These are phyloP conservation scores for Chenopodium suecicum DNA, from an alignment of 148 eudicot species.

Conservation along the genomic window DNA sequence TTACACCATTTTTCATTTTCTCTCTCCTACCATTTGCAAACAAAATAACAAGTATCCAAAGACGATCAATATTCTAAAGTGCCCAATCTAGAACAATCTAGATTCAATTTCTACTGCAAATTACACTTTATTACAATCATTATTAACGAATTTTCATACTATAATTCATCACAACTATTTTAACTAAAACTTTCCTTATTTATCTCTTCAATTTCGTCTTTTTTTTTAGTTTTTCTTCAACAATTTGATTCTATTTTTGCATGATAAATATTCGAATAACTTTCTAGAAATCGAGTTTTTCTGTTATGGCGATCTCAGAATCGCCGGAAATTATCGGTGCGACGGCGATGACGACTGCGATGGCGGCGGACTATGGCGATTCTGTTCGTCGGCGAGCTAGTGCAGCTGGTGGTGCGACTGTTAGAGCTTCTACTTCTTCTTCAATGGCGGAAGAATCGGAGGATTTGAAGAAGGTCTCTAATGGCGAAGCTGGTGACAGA, in stretches of 20 bases:
- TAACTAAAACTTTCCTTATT: not conserved
- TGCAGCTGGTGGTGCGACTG: conserved; percentile 1
- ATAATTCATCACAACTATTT: not conserved
- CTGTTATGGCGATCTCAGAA: conserved; percentile 45
- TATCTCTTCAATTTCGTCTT: not conserved
- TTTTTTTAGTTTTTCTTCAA: not conserved
- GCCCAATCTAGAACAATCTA: not conserved
- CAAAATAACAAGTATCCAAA: not conserved
- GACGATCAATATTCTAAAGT: not conserved
- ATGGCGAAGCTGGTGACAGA: conserved; percentile 18
- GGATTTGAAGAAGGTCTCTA: conserved; percentile 25
- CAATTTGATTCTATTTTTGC: not conserved
- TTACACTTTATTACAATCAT: not conserved
- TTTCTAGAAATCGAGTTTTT: not conserved
- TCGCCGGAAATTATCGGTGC: conserved; percentile 41
- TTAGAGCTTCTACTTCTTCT: conserved; percentile 8
- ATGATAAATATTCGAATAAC: not conserved
- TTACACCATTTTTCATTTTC: not conserved
- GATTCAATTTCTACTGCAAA: not conserved
- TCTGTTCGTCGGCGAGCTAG: conserved; percentile 35
- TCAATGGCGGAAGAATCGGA: conserved; percentile 21
- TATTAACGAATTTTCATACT: not conserved
- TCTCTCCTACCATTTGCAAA: conserved; percentile 2
- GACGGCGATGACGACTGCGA: conserved; percentile 20
- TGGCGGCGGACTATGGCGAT: conserved; percentile 20